Percentiles rank a stretch among this genome's conserved stretches.
phyloP scores from a whole-genome alignment of 2,329 filamentous ascomycete genomes.

The Ceratocystis cubensis region DNA sequence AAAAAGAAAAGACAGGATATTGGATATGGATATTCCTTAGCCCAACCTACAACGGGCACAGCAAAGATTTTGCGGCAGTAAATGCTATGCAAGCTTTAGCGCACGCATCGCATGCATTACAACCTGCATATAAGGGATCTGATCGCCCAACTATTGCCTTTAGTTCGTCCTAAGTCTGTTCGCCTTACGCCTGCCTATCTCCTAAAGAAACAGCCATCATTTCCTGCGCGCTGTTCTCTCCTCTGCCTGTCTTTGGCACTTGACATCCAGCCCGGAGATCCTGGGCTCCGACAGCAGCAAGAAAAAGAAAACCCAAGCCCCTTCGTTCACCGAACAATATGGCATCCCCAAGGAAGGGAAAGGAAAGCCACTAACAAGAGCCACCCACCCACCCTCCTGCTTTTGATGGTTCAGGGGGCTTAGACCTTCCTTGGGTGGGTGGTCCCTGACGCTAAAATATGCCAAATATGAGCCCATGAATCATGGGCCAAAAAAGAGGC shows the following conservation, averaged over 20 bases:
- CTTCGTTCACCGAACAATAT: neutral
- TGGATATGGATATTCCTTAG: neutral
- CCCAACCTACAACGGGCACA: neutral
- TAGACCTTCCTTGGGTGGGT: neutral
- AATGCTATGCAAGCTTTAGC: slow-evolving; percentile 5
- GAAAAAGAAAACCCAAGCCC: neutral
- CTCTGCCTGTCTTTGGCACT: neutral
- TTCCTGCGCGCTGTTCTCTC: too few species aligned
- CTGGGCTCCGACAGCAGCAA: neutral
- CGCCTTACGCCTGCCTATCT: neutral
- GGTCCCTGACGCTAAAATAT: neutral
- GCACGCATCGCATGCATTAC: neutral
- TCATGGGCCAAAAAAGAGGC: neutral
- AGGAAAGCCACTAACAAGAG: neutral
- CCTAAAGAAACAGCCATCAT: neutral
- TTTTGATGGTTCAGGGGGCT: neutral
- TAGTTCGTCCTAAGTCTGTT: slow-evolving; percentile 1
- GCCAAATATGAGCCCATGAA: slow-evolving; percentile 2
- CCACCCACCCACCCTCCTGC: neutral
- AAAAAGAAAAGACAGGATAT: neutral
- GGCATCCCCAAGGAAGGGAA: neutral
- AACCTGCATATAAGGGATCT: slow-evolving; percentile 9
- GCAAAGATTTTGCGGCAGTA: neutral
- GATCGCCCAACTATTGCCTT: slow-evolving; percentile 3
- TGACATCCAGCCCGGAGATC: neutral